Percentiles rank a stretch among this genome's conserved stretches.
phyloP scores from a whole-genome alignment of 2,329 filamentous ascomycete species.

The Epichloe gansuensis region DNA sequence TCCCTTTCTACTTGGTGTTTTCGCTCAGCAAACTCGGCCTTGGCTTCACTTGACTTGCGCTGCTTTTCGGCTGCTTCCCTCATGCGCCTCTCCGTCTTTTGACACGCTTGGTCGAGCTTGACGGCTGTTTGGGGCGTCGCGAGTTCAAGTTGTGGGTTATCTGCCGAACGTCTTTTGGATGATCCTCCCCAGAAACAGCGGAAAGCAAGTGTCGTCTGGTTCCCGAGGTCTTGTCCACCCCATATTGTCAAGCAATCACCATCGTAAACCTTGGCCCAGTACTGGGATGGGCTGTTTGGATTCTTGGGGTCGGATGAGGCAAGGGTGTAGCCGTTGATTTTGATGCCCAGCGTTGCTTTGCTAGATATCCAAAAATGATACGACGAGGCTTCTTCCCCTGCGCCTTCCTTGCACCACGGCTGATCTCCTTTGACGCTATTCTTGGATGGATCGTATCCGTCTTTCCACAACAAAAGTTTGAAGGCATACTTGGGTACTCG shows the following conservation, averaged over 20 bases:
- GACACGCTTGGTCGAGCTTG: conserved; percentile 36
- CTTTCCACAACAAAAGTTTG: conserved; percentile 61
- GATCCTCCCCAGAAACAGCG: conserved; percentile 45
- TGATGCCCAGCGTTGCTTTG: conserved; percentile 63
- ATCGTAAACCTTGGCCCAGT: conserved; percentile 59
- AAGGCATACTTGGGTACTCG: conserved; percentile 74
- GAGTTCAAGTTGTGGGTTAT: conserved; percentile 16
- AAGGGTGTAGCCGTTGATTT: conserved; percentile 60
- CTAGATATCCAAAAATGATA: conserved; percentile 66
- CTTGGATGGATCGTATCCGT: conserved; percentile 48
- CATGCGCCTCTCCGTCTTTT: conserved; percentile 31
- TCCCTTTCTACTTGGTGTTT: conserved; percentile 30
- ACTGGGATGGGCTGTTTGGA: conserved; percentile 38
- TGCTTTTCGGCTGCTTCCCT: conserved; percentile 27
- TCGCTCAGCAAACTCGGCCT: conserved; percentile 31
- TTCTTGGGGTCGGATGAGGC: conserved; percentile 41
- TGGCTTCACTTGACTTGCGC: conserved; percentile 29
- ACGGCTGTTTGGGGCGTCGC: conserved; percentile 27
- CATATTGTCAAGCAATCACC: conserved; percentile 69
- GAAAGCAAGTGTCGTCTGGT: conserved; percentile 35
- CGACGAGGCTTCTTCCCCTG: conserved; percentile 31
- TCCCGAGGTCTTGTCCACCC: conserved; percentile 30
- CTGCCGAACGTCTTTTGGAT: conserved; percentile 23
- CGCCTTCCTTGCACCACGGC: conserved; percentile 23
- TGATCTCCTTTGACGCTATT: conserved; percentile 42